Conservation (phyloP, 305 asterid species). For the Galium porrigens region DNA sequence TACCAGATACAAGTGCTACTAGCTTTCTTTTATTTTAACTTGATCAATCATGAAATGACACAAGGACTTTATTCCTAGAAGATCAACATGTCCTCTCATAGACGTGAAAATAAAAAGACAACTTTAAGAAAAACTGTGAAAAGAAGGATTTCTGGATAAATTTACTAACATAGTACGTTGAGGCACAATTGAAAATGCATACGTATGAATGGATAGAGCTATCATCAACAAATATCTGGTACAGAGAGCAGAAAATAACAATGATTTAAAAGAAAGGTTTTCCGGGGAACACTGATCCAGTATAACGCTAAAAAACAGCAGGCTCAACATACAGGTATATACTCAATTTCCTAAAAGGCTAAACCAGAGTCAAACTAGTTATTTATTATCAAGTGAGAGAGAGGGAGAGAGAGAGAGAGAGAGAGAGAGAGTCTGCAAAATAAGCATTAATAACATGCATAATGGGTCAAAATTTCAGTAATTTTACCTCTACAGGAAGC, state of each 20-base stretch:
- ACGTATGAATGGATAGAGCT: background rate
- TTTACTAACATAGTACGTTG: background rate
- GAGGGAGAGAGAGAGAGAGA: background rate
- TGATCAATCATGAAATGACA: background rate
- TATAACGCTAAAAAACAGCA: background rate
- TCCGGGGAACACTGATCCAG: background rate
- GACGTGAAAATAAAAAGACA: background rate
- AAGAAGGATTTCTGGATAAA: background rate
- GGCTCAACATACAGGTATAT: background rate
- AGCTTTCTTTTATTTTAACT: background rate
- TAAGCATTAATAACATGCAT: background rate
- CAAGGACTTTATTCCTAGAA: background rate
- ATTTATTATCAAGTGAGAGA: background rate
- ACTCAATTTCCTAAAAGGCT: background rate
- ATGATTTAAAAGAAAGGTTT: background rate
- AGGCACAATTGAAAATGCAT: background rate
- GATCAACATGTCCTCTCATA: background rate
- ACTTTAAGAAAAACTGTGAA: background rate
- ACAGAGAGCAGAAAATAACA: background rate
- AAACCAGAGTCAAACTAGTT: constrained; percentile 1
- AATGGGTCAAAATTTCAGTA: constrained; percentile 11
- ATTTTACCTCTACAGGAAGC: constrained; percentile 74
- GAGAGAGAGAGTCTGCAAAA: background rate
- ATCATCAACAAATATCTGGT: background rate
- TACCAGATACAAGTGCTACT: background rate